Percentiles rank a stretch among this genome's conserved stretches.
Evolutionary conservation across 2,329 filamentous ascomycete genomes (phyloP).

Genomic region (Zymoseptoria passerinii): DNA sequence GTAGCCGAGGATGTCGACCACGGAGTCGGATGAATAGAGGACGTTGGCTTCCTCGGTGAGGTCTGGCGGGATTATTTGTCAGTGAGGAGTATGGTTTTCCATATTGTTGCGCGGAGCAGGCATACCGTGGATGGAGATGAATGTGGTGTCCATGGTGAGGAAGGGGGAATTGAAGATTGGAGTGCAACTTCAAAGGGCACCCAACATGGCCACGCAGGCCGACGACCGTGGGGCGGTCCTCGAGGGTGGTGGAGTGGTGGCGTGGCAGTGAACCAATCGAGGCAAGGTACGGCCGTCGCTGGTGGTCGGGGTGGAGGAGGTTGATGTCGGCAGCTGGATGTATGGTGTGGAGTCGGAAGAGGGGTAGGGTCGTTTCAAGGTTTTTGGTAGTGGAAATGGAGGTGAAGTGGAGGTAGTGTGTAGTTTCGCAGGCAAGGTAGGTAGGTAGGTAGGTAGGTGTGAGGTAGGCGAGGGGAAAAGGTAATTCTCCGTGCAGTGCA

Average conservation of each 20-base stretch:
- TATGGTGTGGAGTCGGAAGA: no score
- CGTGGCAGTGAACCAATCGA: background rate
- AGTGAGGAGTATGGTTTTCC: background rate
- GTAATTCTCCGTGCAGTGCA: no score
- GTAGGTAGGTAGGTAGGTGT: no score
- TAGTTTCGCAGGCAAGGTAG: no score
- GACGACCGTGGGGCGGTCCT: background rate
- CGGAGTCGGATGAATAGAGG: slow-evolving; percentile 74
- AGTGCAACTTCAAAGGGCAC: background rate
- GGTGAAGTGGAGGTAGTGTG: no score
- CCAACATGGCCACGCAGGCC: background rate
- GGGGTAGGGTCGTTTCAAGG: no score
- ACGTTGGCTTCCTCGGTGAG: slow-evolving; percentile 67
- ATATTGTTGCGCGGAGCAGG: slow-evolving; percentile 11
- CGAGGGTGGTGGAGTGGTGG: background rate
- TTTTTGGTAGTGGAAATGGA: no score
- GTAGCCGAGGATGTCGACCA: slow-evolving; percentile 75
- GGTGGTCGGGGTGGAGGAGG: background rate
- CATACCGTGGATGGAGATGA: slow-evolving; percentile 85
- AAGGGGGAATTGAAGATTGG: background rate
- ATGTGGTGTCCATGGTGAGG: slow-evolving; percentile 45
- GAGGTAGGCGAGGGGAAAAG: no score
- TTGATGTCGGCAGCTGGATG: no score
- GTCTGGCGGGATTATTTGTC: slow-evolving; percentile 42
- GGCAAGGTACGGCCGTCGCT: background rate